Evolutionary conservation across 805 yeast genomes (phyloP), one percentile per base, ranked within the genome.

Genomic region (Metschnikowia proteae): DNA sequence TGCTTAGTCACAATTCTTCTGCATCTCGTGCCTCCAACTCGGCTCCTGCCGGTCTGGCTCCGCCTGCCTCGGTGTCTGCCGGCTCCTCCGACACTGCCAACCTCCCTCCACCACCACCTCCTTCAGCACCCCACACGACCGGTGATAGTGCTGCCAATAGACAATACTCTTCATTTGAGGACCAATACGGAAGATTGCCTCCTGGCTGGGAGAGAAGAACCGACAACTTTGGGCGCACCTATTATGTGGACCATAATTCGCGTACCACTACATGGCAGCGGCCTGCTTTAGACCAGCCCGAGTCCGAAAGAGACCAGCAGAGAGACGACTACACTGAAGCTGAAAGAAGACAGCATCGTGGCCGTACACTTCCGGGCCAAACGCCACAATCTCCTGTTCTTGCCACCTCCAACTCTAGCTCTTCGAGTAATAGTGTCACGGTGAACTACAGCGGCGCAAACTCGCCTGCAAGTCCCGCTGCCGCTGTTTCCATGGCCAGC

Each of bases 181-280:
- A 94, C 70, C 98, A 92, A 67, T 82, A 83, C 60, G 99, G 99
- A 38, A 79, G 97, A 63, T 76, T 94, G 57, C 99, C 99, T 3
- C 89, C 97, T 5, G 99, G 99, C 3, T 94, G 99, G 98, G 99
- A 94, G 69, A 83, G 99, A 60, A 81, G 99, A 70, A 91, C 98
- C 1, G 99, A 94, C 67, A 89, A 90, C 67, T 88, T 90, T 62
- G 99, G 99, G 28, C 82, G 99, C 63, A 92, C 98, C 1, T 94
- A 94, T 70, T 94, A 92, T 65, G 99, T 94, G 33, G 99, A 94
- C 70, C 99, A 94, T 71, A 90, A 92, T 67, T 88, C 97, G 22
- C 83, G 97, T 70, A 88, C 97, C 6, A 94, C 99, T 6, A 92
- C 99, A n/a, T 94, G 99, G 99, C 90, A 87, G 60, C 81, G 99